Base-by-base conservation (phyloP, 306 rosid genomes). In the Vicia villosa region DNA sequence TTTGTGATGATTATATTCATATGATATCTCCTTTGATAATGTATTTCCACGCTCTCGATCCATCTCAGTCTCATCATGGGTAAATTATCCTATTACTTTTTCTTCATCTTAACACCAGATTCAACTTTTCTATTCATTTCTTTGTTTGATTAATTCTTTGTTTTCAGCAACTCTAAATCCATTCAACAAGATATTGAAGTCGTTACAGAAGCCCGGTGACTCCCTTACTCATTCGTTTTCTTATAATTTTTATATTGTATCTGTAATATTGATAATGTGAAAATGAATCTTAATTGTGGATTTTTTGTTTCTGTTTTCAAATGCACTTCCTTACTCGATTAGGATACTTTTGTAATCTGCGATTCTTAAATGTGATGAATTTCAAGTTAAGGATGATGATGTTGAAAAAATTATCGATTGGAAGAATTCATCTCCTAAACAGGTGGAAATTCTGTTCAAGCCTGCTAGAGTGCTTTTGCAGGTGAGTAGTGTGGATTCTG, bases 391-490 rank as follows among this genome's bases (percentile, higher is more conserved):
- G 82, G 83, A 74, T 1, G 75, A 81, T 55, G 99, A 94, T 74
- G 87, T 94, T 52, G 96, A 91, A 71, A 94, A 91, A 70, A 94
- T 93, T 76, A 78, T 90, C 69, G 98, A 93, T 57, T 93, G 98
- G 98, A 89, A 88, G 85, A 90, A 83, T 61, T 70, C 88, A 4
- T 46, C 97, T 76, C 96, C 96, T 51, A 93, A 86, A 64, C 86
- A 19, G 82, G 98, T 90, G 68, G 98, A 93, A 80, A 93, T 93
- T 61, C 98, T 97, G 15, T 93, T 93, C 82, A 93, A 93, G 81
- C 96, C 97, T 6, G 98, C 98, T 42, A 86, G 99, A 79, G 99
- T 94, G 76, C 92, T 94, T 74, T 84, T 94, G 47, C 97, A 94
- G 98, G 98, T 90, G 61, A 72, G 82, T 73, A 32, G 49, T 11